Percentiles rank a stretch among this genome's conserved stretches.
Evolutionary conservation across 2,329 filamentous ascomycete species (phyloP).

Genomic region (Neonectria ditissima): DNA sequence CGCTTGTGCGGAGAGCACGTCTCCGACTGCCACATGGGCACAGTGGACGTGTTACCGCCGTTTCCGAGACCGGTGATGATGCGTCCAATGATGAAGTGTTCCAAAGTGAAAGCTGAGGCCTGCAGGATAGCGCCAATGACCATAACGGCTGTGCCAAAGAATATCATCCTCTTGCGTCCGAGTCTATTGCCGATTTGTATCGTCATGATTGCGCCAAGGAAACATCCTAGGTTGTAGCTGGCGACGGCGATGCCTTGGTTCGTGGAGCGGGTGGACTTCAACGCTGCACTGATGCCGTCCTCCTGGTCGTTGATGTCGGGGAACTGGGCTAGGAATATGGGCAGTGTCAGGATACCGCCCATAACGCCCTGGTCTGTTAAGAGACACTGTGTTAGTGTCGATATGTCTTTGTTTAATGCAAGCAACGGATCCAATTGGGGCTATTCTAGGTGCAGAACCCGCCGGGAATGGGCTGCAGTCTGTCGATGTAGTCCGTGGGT

Average conservation of each 20-base stretch:
- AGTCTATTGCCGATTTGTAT: slow-evolving; percentile 74
- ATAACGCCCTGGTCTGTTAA: slow-evolving; percentile 79
- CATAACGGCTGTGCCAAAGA: slow-evolving; percentile 69
- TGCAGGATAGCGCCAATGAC: slow-evolving; percentile 70
- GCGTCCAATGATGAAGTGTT: slow-evolving; percentile 68
- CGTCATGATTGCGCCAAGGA: slow-evolving; percentile 72
- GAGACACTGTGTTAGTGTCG: neutral
- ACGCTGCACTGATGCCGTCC: slow-evolving; percentile 49
- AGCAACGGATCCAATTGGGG: neutral
- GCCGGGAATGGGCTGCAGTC: no score
- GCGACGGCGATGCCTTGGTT: slow-evolving; percentile 67
- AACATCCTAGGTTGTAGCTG: slow-evolving; percentile 71
- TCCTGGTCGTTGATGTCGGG: slow-evolving; percentile 60
- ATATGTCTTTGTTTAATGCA: neutral
- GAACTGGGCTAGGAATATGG: slow-evolving; percentile 69
- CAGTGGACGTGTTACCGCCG: slow-evolving; percentile 67
- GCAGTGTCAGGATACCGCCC: slow-evolving; percentile 78
- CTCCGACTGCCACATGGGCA: slow-evolving; percentile 72
- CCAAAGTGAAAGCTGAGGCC: slow-evolving; percentile 64
- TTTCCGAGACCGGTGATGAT: slow-evolving; percentile 71
- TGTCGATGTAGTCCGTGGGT: no score
- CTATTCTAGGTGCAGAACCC: neutral
- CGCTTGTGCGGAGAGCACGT: slow-evolving; percentile 68
- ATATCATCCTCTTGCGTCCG: slow-evolving; percentile 69
- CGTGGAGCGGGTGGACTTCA: slow-evolving; percentile 59